Base-by-base conservation (phyloP, 768 basidiomycete species). In the Tremella mesenterica region DNA sequence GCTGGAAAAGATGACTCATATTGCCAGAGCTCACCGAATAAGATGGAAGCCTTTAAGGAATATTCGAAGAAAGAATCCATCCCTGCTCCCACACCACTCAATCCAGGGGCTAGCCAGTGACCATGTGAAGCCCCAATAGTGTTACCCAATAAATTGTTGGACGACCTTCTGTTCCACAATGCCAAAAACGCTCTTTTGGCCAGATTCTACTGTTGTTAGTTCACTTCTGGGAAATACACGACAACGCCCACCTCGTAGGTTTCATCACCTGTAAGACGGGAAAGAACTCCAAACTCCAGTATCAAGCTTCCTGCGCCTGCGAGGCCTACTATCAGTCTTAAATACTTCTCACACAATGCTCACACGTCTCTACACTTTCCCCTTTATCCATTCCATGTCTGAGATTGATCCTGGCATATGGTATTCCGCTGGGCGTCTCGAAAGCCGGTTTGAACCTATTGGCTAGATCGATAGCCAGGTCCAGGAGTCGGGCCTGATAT, bases 231-330 rank as follows among this genome's bases (percentile, higher is more conserved):
- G n/a, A n/a, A n/a, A n/a, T n/a, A n/a, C n/a, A n/a, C n/a, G 26
- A 27, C 14, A 20, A 3, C 8, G 52, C 64, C 33, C 45, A 69
- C 63, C 74, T 97, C 95, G 66, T 90, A 99, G 16, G 84, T 80
- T 20, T 84, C 80, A 65, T 95, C 90, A 5, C 87, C 86, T 29
- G 91, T 93, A 33, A 99, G 78, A 28, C 92, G 83, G 65, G 87
- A 88, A 23, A 99, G 76, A 14, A 88, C 85, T n/a, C 83, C 88
- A 67, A 97, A 96, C 71, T 99, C 95, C 21, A 99, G 76, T 29
- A 97, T 83, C 50, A 99, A 76, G 26, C 90, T 91, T 13, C 90
- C 90, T 33, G 90, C 92, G 41, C 89, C 93, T 30, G 92, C 89
- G 29, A 88, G 83, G 73, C 88, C 88, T 91, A 60, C 34, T 13